Evolutionary conservation across 192 early-diverging fungal genomes (phyloP), one percentile per base, ranked within the genome.

Genomic region (Spizellomyces punctatus): DNA sequence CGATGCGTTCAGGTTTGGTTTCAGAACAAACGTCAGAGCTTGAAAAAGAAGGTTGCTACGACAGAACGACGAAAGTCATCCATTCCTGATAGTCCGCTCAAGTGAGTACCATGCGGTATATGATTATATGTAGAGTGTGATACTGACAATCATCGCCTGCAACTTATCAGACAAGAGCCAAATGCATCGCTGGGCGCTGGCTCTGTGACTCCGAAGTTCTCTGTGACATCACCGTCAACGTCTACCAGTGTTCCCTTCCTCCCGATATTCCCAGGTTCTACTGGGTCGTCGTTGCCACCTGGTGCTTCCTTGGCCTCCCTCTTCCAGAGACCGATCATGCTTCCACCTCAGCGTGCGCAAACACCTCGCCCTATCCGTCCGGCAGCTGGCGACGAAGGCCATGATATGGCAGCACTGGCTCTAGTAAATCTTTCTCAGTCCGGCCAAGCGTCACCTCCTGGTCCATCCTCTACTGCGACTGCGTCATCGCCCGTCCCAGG

Each of bases 1-100:
- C 86, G 94, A 46, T 90, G 90, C 0, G 93, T 96, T 41, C 95
- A 95, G 76, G 92, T 96, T 48, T 96, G 95, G 95, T 96, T 96
- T 75, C 95, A 96, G 76, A 96, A 96, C 84, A 91, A 91, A 73
- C 88, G 94, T 46, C 94, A 96, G 59, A 61, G 59, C 36, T 19
- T 41, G 59, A 61, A 61, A 61, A 19, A 42, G 42, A 61, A 61
- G 42, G 9, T 14, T 16, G 59, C 17, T 27, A 42, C 14, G 17
- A 6, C 6, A 14, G 42, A 61, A 16, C 3, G 59, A 16, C 59
- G 59, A 61, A 16, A 27, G 6, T 6, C 17, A 61, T 41, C 17
- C 21, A 9, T 14, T 16, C 17, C 59, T 14, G 6, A 22, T 6
- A 56, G n/a, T 19, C 7, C 54, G n/a, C 6, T n/a, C 54, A 19